A percentile compares a stretch with the other conserved stretches of the same genome.
These are phyloP conservation scores for Chalciporus piperatus DNA, from an alignment of 768 basidiomycete genomes.

Conservation along the genomic window DNA sequence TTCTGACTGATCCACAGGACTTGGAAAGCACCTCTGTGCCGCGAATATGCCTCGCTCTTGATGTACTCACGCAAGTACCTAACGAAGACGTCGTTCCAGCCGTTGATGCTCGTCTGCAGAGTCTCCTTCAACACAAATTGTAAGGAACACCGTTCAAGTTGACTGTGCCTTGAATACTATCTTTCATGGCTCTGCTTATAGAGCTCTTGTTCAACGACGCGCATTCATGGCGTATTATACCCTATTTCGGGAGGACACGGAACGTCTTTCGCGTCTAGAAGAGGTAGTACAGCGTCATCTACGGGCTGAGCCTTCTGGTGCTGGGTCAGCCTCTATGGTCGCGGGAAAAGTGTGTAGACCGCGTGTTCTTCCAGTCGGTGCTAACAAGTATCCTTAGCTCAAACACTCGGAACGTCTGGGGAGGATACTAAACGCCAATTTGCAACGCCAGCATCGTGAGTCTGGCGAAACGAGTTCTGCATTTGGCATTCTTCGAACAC, in stretches of 20 bases:
- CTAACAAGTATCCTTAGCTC: conserved; percentile 17
- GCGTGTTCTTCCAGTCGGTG: background rate
- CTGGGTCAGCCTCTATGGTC: conserved; percentile 7
- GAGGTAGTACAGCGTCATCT: conserved; percentile 15
- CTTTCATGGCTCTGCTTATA: conserved; percentile 27
- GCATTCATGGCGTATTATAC: conserved; percentile 57
- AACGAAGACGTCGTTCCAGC: conserved; percentile 74
- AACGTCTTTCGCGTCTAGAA: conserved; percentile 44
- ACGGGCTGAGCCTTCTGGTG: conserved; percentile 7
- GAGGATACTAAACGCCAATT: conserved; percentile 22
- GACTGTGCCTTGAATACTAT: background rate
- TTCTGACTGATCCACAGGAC: conserved; percentile 48
- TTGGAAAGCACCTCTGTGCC: conserved; percentile 56
- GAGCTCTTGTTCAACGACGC: conserved; percentile 58
- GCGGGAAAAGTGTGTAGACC: conserved; percentile 22
- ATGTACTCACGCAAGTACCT: conserved; percentile 59
- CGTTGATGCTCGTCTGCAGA: conserved; percentile 60
- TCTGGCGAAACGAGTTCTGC: conserved; percentile 4
- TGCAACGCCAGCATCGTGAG: conserved; percentile 13
- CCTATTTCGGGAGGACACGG: conserved; percentile 46
- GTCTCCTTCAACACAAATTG: conserved; percentile 72
- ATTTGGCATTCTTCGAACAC: conserved; percentile 19
- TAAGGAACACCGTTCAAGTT: conserved; percentile 48
- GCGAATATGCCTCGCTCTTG: conserved; percentile 69
- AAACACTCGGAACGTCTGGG: conserved; percentile 21